These are phyloP conservation scores for Penicillium brasilianum DNA, from an alignment of 2,329 filamentous ascomycete genomes.

Conservation along the genomic window DNA sequence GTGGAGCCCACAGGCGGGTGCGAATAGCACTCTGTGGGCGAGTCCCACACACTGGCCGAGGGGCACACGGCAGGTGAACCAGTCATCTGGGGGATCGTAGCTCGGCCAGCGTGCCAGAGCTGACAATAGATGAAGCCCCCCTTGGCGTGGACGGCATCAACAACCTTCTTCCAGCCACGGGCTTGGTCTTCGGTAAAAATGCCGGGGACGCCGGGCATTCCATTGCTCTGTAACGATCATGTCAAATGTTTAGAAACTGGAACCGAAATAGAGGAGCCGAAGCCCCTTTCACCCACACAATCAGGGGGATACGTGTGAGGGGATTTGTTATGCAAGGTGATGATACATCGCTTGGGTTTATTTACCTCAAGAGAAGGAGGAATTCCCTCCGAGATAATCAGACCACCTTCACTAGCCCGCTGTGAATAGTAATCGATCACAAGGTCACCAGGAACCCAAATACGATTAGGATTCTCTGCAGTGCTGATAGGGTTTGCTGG, in stretches of 20 bases:
- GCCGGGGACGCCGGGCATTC: slow-evolving; percentile 45
- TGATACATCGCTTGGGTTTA: slow-evolving; percentile 15
- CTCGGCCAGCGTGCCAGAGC: slow-evolving; percentile 54
- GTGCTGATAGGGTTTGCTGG: slow-evolving; percentile 51
- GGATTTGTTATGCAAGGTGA: not conserved
- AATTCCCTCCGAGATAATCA: slow-evolving; percentile 46
- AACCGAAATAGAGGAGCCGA: not conserved
- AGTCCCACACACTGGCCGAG: slow-evolving; percentile 54
- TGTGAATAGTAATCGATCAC: slow-evolving; percentile 49
- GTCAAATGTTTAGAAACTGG: not conserved
- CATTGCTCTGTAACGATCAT: slow-evolving; percentile 38
- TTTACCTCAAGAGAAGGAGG: slow-evolving; percentile 47
- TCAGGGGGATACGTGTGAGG: not conserved
- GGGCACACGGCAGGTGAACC: slow-evolving; percentile 45
- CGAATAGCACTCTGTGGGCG: slow-evolving; percentile 49
- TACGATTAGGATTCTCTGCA: slow-evolving; percentile 54
- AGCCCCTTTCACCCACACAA: not conserved
- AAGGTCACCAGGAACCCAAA: slow-evolving; percentile 55
- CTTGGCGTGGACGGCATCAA: slow-evolving; percentile 57
- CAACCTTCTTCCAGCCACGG: slow-evolving; percentile 57
- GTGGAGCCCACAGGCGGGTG: slow-evolving; percentile 46
- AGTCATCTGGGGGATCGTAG: slow-evolving; percentile 50
- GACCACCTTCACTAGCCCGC: slow-evolving; percentile 43
- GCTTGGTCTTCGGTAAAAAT: slow-evolving; percentile 49
- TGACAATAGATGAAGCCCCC: slow-evolving; percentile 55